Base-by-base conservation (phyloP, 2,329 filamentous ascomycete genomes). In the Mollisiaceae sp. region DNA sequence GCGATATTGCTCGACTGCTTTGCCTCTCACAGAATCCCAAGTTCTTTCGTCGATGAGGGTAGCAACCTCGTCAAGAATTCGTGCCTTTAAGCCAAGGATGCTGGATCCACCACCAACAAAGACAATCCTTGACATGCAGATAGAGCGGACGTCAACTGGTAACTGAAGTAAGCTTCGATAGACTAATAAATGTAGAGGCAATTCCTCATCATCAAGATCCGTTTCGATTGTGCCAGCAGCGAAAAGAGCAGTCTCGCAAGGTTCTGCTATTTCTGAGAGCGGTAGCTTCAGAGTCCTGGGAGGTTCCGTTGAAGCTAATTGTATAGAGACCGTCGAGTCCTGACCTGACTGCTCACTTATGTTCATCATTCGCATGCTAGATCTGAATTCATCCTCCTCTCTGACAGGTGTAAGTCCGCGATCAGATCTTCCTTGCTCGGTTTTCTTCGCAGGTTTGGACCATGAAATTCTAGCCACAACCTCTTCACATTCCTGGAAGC, bases 41-140 rank as follows among this genome's bases (percentile, higher is more conserved):
- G 92, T 91, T 67, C 88, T 82, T 54, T 83, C 80, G 18, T 88
- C 81, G 5, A 95, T 83, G 0, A 97, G 80, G 0, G 80, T 78
- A 4, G 85, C 83, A 0, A 98, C 79, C 72, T 98, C 94, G 64
- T 90, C 85, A 38, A 97, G 79, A 43, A 97, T 84, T 32, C 94
- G 87, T 27, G 85, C 83, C 70, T 92, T 93, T 32, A 99, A 80
- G 0, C 95, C 95, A 0, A 94, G 85, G 9, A 97, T 88, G 32
- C 85, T 85, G 6, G 93, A 88, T 57, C 91, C 91, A 1, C 93
- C 93, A 38, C 95, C 95, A 0, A 90, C 90, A 74, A 99, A 91
- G 18, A 97, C 82, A 55, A 98, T 91, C 45, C 94, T 91, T 1
- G 93, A 89, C 88, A 97, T 95, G 77, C 94, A 97, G 4, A 90